Percentiles rank a stretch among this genome's conserved stretches.
These are phyloP conservation scores for Comarum palustre DNA, from an alignment of 306 rosid genomes.

Conservation along the genomic window DNA sequence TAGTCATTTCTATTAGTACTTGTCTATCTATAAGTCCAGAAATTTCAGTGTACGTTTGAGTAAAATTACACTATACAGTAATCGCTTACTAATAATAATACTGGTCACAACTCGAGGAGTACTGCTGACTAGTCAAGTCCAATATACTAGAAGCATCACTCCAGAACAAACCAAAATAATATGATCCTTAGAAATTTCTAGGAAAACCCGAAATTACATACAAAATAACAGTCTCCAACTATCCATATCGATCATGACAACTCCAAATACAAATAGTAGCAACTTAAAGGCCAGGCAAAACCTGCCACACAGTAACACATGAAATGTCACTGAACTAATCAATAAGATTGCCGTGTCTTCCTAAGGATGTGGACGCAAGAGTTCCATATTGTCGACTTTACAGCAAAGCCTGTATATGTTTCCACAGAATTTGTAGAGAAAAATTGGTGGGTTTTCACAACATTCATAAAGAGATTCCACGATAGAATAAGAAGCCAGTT, in stretches of 20 bases:
- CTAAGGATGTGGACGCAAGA: background rate
- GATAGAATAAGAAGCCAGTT: background rate
- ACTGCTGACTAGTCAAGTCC: background rate
- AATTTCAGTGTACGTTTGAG: background rate
- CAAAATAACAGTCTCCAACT: background rate
- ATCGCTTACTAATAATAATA: background rate
- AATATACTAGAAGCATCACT: background rate
- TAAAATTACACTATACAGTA: background rate
- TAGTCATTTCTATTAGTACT: background rate
- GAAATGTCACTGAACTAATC: background rate
- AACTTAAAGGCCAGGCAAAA: constrained; percentile 11
- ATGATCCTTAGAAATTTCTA: background rate
- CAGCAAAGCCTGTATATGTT: background rate
- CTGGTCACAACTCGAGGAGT: background rate
- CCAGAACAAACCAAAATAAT: background rate
- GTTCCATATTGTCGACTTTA: background rate
- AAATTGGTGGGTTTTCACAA: constrained; percentile 5
- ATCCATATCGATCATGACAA: background rate
- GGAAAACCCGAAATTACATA: background rate
- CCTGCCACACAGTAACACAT: background rate
- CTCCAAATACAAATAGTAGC: background rate
- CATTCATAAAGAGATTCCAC: constrained; percentile 2
- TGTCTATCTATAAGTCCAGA: background rate
- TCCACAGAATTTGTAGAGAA: background rate
- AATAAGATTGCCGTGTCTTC: background rate